Base-by-base conservation (phyloP, 2,329 filamentous ascomycete species). In the Stachybotrys elegans region DNA sequence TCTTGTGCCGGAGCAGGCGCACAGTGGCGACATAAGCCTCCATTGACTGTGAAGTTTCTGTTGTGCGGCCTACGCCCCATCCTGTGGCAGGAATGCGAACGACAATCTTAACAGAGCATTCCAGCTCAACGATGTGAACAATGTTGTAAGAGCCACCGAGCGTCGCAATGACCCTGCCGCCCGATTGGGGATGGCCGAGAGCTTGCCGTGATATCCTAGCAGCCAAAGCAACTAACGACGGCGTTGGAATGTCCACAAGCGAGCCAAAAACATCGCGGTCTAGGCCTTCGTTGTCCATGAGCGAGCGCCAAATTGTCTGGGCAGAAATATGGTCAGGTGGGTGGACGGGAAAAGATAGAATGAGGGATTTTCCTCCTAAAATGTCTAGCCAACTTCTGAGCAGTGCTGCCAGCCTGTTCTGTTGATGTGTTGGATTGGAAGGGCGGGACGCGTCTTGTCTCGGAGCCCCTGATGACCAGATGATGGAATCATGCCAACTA, bases 121-220 rank as follows among this genome's bases (percentile, higher is more conserved):
- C 41, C 16, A 43, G 20, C 37, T 46, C 29, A 27, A 46, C 21
- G 39, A 45, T 6, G 16, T 45, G 40, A 7, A n/a, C 19, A 20
- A 45, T 42, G 23, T 45, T 45, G n/a, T 32, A 45, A 31, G 39
- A 45, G 31, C 43, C 43, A 19, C 32, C 13, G 32, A 42, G 36
- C 25, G 31, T 40, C 4, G 43, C 39, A 27, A 42, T 17, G 29
- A 45, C 31, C 32, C 42, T 45, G 31, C 43, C 40, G 40, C 23
- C 20, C 3, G 34, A 38, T 17, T 31, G 35, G 22, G 39, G 39
- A 9, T 31, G 14, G 25, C 39, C 16, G 31, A 45, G 40, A 22
- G 38, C 41, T 34, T 19, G 2, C 4, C 32, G 36, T 20, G 43
- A 22, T 13, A 45, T 34, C 8, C 42, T 42, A 1, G 39, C 31